Evolutionary conservation across 2,329 filamentous ascomycete species (phyloP), one percentile per base, ranked within the genome.

Genomic region (Cordyceps farinosa): DNA sequence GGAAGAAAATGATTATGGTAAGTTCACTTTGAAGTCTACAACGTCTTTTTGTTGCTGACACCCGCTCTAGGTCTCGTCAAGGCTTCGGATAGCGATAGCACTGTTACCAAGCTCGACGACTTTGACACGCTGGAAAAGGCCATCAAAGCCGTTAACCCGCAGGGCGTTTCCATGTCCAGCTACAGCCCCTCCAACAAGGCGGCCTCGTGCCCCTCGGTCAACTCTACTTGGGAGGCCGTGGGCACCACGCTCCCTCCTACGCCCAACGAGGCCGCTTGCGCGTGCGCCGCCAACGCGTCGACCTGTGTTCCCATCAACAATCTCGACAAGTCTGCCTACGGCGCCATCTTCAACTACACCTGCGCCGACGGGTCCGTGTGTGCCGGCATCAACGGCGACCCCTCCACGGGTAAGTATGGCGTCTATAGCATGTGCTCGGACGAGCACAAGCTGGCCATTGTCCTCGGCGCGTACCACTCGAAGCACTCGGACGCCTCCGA

Each of bases 1-100:
- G 81, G 93, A 97, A 76, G 79, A 72, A 48, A 98, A 98, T 80
- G 81, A 97, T 75, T 99, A 91, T 72, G 95, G 90, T 84, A 78
- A 69, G 80, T 71, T 70, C 67, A 10, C 54, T 57, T 30, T 22
- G 22, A 22, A 51, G 30, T 17, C 30, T 11, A 13, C 57, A 13
- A 48, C 45, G 42, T 61, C 61, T 61, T 27, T n/a, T 5, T 27
- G n/a, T 13, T 8, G 38, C 48, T 61, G 34, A 54, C 9, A 42
- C 22, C 5, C 17, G 15, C n/a, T 4, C 9, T 75, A 83, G 84
- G 90, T 77, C 85, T 97, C 50, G 88, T 93, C 66, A 77, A 82
- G 65, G 75, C 91, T 65, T 67, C 79, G 53, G 84, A 84, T 71
- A 79, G 80, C 72, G 78, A 79, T 47, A 90, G 89, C 67, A 84